Percentiles rank a stretch among this genome's conserved stretches.
These are phyloP conservation scores for Ogataea hybrid DNA, from an alignment of 1,139 yeast species.

Conservation along the genomic window DNA sequence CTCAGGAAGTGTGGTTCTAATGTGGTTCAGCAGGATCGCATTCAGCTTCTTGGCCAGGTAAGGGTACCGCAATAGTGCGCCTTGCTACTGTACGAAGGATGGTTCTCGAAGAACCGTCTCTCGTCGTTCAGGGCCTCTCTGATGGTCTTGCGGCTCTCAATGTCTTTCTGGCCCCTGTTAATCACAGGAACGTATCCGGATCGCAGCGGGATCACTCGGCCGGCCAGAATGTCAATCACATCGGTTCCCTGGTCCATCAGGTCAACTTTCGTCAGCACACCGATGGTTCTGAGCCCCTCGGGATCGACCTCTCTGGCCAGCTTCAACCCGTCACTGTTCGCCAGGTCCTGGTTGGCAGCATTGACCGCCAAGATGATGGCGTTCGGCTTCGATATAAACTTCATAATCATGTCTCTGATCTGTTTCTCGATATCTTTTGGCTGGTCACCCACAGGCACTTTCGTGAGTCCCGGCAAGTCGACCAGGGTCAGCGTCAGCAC, in stretches of 20 bases:
- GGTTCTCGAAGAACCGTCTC: constrained; percentile 69
- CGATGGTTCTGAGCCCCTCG: constrained; percentile 93
- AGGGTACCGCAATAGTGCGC: constrained; percentile 93
- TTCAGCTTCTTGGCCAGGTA: constrained; percentile 91
- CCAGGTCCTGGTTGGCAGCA: constrained; percentile 96
- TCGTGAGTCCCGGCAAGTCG: constrained; percentile 96
- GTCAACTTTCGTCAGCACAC: constrained; percentile 95
- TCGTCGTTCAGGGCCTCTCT: constrained; percentile 87
- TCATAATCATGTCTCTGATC: constrained; percentile 91
- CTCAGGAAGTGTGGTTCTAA: constrained; percentile 91
- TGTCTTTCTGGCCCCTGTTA: constrained; percentile 97
- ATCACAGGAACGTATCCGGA: constrained; percentile 97
- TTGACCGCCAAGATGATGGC: constrained; percentile 95
- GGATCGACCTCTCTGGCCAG: constrained; percentile 98
- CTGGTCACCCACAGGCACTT: constrained; percentile 99
- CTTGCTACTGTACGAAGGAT: constrained; percentile 76
- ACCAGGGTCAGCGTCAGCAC: constrained; percentile 93
- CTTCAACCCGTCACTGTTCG: constrained; percentile 95
- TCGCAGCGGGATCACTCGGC: constrained; percentile 91
- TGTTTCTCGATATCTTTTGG: constrained; percentile 96
- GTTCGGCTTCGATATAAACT: constrained; percentile 92
- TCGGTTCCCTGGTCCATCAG: constrained; percentile 99
- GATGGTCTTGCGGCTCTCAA: constrained; percentile 81
- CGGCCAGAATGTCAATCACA: constrained; percentile 93
- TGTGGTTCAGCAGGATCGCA: constrained; percentile 86